Conservation (phyloP, 2,329 filamentous ascomycete genomes). For the Pyrenophora seminiperda region DNA sequence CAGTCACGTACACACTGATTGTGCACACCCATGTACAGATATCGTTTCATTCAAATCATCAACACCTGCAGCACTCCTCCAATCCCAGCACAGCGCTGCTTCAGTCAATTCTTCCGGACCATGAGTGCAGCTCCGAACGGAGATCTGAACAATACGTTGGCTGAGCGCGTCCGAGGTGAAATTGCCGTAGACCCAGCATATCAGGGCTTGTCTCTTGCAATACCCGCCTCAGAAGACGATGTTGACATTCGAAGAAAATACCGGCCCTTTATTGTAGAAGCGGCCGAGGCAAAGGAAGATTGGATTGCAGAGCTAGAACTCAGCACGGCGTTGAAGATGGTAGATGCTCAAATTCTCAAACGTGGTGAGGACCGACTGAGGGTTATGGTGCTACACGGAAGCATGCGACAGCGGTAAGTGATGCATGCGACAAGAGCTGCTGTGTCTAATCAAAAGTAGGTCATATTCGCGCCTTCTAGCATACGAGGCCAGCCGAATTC, state of each 20-base stretch:
- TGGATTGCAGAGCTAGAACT: conserved; percentile 65
- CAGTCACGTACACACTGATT: not conserved
- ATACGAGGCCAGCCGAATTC: conserved; percentile 64
- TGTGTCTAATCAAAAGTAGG: conserved; percentile 31
- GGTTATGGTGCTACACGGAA: conserved; percentile 66
- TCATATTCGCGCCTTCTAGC: conserved; percentile 67
- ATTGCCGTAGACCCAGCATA: conserved; percentile 23
- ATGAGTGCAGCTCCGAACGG: conserved; percentile 19
- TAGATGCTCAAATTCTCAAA: conserved; percentile 52
- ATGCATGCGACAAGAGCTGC: not conserved
- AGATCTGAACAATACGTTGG: conserved; percentile 34
- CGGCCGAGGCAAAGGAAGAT: conserved; percentile 50
- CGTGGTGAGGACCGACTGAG: conserved; percentile 53
- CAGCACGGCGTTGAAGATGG: conserved; percentile 58
- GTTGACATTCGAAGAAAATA: conserved; percentile 54
- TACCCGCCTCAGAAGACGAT: conserved; percentile 56
- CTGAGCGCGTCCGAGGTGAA: conserved; percentile 20
- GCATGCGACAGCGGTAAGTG: conserved; percentile 54
- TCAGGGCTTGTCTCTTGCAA: conserved; percentile 47
- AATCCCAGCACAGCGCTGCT: not conserved
- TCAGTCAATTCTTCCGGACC: not conserved
- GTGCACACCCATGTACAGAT: conserved; percentile 1
- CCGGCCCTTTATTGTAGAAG: conserved; percentile 61
- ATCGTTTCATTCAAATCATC: not conserved
- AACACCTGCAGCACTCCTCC: not conserved